Evolutionary conservation across 257 asterid species (phyloP).

Genomic region (Gentiana macrophylla): DNA sequence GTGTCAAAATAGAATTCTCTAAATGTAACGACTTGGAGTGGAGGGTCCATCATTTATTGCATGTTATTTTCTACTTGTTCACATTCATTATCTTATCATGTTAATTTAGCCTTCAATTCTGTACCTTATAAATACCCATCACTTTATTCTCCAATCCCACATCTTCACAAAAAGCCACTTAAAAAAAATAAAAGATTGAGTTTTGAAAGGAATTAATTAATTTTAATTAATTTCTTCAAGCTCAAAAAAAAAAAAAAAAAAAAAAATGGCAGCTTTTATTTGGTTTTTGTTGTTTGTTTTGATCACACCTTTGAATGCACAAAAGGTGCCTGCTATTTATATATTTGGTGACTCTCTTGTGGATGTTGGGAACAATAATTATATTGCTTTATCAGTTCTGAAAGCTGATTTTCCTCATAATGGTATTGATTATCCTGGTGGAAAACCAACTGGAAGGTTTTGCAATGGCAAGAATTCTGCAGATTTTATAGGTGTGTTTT

Average conservation of each 20-base stretch:
- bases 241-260: background rate
- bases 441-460: constrained; percentile 70
- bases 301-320: constrained; percentile 14
- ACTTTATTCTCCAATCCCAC: background rate
- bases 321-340: constrained; percentile 43
- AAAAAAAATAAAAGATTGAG: background rate
- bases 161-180: background rate
- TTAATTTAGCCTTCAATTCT: background rate
- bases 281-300: constrained; percentile 11
- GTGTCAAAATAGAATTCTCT: constrained; percentile 6
- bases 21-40: background rate
- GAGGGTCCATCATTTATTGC: constrained; percentile 1
- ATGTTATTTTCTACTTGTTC: constrained; percentile 7
- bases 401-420: constrained; percentile 60
- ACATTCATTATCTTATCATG: background rate
- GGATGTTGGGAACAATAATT: constrained; percentile 73
- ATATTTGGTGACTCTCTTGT: constrained; percentile 74
- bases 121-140: background rate
- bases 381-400: constrained; percentile 32
- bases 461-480: constrained; percentile 79
- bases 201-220: background rate
- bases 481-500: constrained; percentile 46
- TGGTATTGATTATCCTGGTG: constrained; percentile 49
- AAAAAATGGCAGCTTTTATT: background rate
- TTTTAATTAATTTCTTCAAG: constrained; percentile 3